phyloP scores from a whole-genome alignment of 1,139 yeast genomes.

The Yamadazyma oceani region DNA sequence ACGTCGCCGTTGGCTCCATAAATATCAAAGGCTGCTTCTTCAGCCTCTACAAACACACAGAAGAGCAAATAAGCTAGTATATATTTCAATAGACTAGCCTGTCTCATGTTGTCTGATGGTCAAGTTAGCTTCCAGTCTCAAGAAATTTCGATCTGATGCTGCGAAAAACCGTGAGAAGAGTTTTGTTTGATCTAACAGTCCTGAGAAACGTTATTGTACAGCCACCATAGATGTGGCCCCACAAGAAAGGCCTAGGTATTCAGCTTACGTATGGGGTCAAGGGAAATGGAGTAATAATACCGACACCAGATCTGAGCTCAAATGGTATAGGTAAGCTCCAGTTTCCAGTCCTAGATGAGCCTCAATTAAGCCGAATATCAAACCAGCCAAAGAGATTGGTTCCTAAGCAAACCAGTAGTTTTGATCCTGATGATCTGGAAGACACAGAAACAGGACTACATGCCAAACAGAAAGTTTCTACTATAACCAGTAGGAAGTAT shows the following conservation, averaged over 20 bases:
- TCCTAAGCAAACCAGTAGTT: constrained; percentile 8
- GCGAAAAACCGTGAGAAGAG: not conserved
- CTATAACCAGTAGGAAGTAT: not conserved
- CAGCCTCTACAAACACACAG: not conserved
- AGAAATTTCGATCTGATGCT: too few relatives aligned
- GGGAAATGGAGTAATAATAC: constrained; percentile 27
- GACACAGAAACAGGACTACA: too few relatives aligned
- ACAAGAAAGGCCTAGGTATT: constrained; percentile 39
- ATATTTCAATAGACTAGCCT: not conserved
- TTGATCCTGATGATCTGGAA: too few relatives aligned
- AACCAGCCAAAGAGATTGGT: constrained; percentile 3
- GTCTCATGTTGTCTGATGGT: not conserved
- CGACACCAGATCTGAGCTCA: constrained; percentile 3
- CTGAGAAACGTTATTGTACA: too few relatives aligned
- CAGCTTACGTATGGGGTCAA: constrained; percentile 40
- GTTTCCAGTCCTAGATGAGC: constrained; percentile 6
- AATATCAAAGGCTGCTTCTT: constrained; percentile 8
- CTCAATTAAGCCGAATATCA: constrained; percentile 7
- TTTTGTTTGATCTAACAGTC: not conserved
- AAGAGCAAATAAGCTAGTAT: not conserved
- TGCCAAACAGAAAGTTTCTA: too few relatives aligned
- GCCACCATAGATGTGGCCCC: constrained; percentile 42
- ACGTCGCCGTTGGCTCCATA: not conserved
- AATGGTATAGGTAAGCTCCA: constrained; percentile 4
- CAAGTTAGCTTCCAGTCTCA: too few relatives aligned